Conservation (phyloP, 164 flowering plant genomes). For the Berberis vulgaris region DNA sequence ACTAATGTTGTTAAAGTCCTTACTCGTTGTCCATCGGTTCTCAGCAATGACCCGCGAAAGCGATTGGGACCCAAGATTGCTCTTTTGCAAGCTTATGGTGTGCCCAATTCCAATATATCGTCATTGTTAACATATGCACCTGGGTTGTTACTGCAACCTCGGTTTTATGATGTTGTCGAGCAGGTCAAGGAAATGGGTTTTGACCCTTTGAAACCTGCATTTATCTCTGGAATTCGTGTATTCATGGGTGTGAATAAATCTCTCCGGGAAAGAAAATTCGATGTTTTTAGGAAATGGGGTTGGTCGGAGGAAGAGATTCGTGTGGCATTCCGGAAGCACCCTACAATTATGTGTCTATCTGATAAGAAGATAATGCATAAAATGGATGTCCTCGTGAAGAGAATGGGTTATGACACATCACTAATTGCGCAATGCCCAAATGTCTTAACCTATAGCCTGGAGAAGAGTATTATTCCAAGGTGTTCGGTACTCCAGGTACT, state of each 20-base stretch:
- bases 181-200: slow-evolving; percentile 9
- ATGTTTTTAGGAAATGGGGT: background rate
- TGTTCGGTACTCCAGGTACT: slow-evolving; percentile 1
- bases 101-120: background rate
- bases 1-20: background rate
- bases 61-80: background rate
- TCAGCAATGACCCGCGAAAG: background rate
- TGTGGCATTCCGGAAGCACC: background rate
- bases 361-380: background rate
- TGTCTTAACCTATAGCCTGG: background rate
- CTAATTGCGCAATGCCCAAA: background rate
- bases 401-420: background rate
- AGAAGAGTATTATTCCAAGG: slow-evolving; percentile 8
- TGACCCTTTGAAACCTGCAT: background rate
- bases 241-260: background rate
- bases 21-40: background rate
- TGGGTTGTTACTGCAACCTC: background rate
- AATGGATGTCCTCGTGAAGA: background rate
- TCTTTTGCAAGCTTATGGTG: background rate
- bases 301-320: background rate
- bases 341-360: background rate
- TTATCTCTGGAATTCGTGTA: slow-evolving; percentile 4
- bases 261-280: background rate
- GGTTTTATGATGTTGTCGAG: slow-evolving; percentile 7
- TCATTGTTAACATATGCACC: background rate